Base-by-base conservation (phyloP, 202 grass and related monocot genomes). In the Hordeum pubiflorum region DNA sequence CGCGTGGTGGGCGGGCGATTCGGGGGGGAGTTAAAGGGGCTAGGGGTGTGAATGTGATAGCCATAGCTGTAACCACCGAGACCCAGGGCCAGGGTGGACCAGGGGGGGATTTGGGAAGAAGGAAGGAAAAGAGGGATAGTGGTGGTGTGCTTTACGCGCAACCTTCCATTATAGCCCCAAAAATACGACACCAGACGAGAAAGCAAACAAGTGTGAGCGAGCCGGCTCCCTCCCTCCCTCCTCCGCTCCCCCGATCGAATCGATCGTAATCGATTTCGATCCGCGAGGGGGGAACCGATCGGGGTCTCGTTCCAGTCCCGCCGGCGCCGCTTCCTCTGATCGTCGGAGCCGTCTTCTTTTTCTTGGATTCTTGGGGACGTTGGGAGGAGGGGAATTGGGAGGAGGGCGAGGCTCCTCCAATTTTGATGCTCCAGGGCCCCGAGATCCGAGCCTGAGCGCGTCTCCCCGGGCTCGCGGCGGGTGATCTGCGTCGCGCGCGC, bases 91-190 rank as follows among this genome's bases (percentile, higher is more conserved):
- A 3, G 2, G 27, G 27, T 1, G 24, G 24, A 10, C 27, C 27
- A 3, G 2, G 27, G 27, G 27, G 27, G 27, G 27, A 29, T 29
- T 29, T 29, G 9, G 33, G 9, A 88, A 81, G 14, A 20, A 31
- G 83, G 74, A 79, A 43, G 18, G 48, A 8, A 40, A 44, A 50
- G 34, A 41, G 38, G 23, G 38, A 32, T 0, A 27, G 7, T 73
- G 54, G 46, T 73, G 71, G 52, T 62, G 74, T 69, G 87, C 83
- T 82, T 79, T 89, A 81, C 87, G 87, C 80, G 88, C 75, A 86
- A 75, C 87, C 79, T 67, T 89, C 87, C 83, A 79, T 89, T 80
- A 84, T 80, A 80, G 46, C 77, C 44, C 83, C 75, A 43, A 83
- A 89, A 86, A 83, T 86, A 80, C 69, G 38, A 69, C 12, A 14